These are phyloP conservation scores for Sclerotinia sclerotiorum DNA, from an alignment of 2,329 filamentous ascomycete species.

Conservation along the genomic window DNA sequence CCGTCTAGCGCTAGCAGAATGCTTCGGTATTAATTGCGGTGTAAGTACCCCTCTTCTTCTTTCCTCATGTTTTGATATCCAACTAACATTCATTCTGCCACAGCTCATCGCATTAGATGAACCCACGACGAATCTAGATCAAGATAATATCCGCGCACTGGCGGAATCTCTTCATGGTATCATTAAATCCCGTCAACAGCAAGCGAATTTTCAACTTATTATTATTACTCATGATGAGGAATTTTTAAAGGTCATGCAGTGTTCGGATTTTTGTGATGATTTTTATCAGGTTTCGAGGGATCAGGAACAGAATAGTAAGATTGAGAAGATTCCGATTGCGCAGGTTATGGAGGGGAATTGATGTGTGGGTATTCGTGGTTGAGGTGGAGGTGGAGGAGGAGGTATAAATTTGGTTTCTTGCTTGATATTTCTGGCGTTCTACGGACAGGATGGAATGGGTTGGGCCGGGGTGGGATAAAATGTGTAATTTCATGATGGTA, in stretches of 20 bases:
- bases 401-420: neutral
- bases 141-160: constrained; percentile 89
- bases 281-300: constrained; percentile 88
- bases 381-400: too few species aligned
- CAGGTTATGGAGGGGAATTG: constrained; percentile 21
- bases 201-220: constrained; percentile 96
- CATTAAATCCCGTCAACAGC: constrained; percentile 76
- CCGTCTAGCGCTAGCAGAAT: constrained; percentile 90
- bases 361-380: neutral
- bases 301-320: constrained; percentile 81
- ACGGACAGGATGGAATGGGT: neutral
- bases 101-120: constrained; percentile 90
- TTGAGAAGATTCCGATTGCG: constrained; percentile 51
- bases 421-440: neutral
- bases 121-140: constrained; percentile 94
- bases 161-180: constrained; percentile 84
- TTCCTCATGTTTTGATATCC: constrained; percentile 11
- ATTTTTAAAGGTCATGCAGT: constrained; percentile 90
- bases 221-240: constrained; percentile 99
- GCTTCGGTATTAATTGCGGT: constrained; percentile 93
- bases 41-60: constrained; percentile 36
- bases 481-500: neutral
- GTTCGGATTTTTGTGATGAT: constrained; percentile 85
- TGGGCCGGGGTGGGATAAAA: neutral
- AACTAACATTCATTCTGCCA: neutral